phyloP scores from a whole-genome alignment of 495 filamentous ascomycete genomes.

The Chaetomidium leptoderma region DNA sequence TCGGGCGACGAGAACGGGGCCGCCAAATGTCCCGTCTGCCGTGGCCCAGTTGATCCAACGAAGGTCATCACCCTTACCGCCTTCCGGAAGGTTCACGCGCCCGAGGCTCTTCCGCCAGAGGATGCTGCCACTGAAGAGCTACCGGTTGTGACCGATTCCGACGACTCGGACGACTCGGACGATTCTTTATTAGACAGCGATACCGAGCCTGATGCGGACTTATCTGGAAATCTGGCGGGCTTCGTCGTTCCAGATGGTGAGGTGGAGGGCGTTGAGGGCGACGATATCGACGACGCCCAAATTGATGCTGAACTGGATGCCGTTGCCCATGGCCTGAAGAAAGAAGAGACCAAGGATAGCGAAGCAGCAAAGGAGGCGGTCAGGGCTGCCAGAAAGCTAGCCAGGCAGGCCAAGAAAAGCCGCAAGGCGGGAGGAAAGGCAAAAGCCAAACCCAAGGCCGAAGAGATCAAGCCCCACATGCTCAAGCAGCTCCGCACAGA shows the following conservation, averaged over 20 bases:
- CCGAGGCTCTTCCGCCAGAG: conserved; percentile 32
- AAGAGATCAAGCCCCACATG: conserved; percentile 27
- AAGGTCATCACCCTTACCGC: conserved; percentile 67
- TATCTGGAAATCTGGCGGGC: conserved; percentile 48
- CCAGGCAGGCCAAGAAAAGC: conserved; percentile 22
- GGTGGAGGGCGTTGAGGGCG: conserved; percentile 23
- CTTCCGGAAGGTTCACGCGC: conserved; percentile 73
- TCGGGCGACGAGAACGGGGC: conserved; percentile 56
- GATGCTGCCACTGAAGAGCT: neutral
- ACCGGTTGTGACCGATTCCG: conserved; percentile 29
- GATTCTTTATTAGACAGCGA: conserved; percentile 16
- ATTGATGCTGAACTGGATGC: conserved; percentile 19
- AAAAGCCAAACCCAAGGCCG: conserved; percentile 24
- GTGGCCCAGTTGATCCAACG: conserved; percentile 55
- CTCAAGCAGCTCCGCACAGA: conserved; percentile 47
- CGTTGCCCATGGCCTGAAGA: conserved; percentile 19
- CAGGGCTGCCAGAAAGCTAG: neutral
- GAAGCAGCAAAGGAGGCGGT: conserved; percentile 3
- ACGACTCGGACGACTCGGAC: conserved; percentile 32
- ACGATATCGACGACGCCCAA: conserved; percentile 11
- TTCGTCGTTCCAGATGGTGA: conserved; percentile 56
- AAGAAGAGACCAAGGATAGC: conserved; percentile 8
- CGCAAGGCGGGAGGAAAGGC: conserved; percentile 27
- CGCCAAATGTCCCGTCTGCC: conserved; percentile 73
- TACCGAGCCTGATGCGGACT: conserved; percentile 36